These are phyloP conservation scores for Paraleonurus japonicus DNA, from an alignment of 257 asterid species.

Conservation along the genomic window DNA sequence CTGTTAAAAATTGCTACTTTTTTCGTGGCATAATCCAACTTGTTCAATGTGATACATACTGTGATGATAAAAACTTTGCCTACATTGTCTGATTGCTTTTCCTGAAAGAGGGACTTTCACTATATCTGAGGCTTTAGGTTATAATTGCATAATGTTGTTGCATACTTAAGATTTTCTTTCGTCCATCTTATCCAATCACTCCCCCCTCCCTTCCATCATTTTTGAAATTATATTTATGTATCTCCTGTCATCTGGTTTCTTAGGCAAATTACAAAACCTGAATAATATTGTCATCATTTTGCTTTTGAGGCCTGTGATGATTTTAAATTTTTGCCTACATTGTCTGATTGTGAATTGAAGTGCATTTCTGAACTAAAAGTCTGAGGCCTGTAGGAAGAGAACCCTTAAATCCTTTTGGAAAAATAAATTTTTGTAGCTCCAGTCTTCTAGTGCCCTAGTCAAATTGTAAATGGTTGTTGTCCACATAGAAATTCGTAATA, in stretches of 20 bases:
- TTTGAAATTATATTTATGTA: neutral
- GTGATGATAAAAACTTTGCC: constrained; percentile 40
- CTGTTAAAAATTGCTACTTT: neutral
- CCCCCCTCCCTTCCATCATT: neutral
- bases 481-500: neutral
- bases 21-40: neutral
- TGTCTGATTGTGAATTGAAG: constrained; percentile 39
- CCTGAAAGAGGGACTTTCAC: constrained; percentile 19
- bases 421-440: too few species aligned
- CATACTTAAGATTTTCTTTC: neutral
- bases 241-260: neutral
- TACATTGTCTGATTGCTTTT: constrained; percentile 41
- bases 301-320: constrained; percentile 40
- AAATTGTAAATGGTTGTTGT: neutral
- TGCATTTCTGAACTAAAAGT: neutral
- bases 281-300: neutral
- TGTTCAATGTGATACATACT: neutral
- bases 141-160: neutral
- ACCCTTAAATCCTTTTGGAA: too few species aligned
- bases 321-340: constrained; percentile 43
- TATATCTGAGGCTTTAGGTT: constrained; percentile 30
- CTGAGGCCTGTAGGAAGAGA: constrained; percentile 32
- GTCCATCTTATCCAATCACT: neutral
- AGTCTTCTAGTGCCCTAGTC: too few species aligned
- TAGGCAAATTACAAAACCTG: neutral